phyloP scores from a whole-genome alignment of 306 rosid genomes.

The Amphicarpaea edgeworthii region DNA sequence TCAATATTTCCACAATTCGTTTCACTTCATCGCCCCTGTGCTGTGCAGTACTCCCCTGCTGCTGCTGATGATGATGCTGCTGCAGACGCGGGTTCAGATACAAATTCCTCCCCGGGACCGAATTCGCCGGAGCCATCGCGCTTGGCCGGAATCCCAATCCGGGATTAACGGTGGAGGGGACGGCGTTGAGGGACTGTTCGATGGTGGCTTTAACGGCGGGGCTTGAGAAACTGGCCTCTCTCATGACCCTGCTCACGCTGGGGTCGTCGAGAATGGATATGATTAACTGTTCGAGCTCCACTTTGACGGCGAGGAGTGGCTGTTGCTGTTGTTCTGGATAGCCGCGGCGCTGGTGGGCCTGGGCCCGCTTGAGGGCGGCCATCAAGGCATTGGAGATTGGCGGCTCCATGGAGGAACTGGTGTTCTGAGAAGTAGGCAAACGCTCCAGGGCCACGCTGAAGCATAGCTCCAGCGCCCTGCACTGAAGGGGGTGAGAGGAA shows the following conservation, averaged over 20 bases:
- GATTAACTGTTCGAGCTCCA: conserved; percentile 90
- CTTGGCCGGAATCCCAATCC: conserved; percentile 76
- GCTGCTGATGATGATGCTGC: conserved; percentile 46
- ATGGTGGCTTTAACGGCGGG: conserved; percentile 92
- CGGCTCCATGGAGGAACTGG: conserved; percentile 72
- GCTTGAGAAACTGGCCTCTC: conserved; percentile 93
- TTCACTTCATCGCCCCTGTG: conserved; percentile 79
- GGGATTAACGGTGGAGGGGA: conserved; percentile 56
- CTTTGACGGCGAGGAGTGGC: conserved; percentile 92
- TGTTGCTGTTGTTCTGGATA: conserved; percentile 98
- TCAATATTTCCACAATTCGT: conserved; percentile 67
- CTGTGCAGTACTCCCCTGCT: conserved; percentile 61
- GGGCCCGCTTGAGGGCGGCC: conserved; percentile 97
- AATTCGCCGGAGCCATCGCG: conserved; percentile 22
- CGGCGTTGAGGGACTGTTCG: conserved; percentile 74
- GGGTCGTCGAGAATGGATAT: conserved; percentile 97
- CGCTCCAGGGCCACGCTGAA: conserved; percentile 95
- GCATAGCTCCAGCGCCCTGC: conserved; percentile 93
- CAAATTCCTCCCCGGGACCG: conserved; percentile 58
- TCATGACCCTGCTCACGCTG: conserved; percentile 94
- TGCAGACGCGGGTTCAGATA: conserved; percentile 88
- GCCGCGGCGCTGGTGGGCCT: conserved; percentile 97
- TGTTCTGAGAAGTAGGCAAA: conserved; percentile 83
- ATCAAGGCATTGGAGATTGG: conserved; percentile 92
- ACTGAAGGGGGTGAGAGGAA: conserved; percentile 97